A percentile compares a stretch with the other conserved stretches of the same genome.
phyloP scores from a whole-genome alignment of 345 rosid species.

The Raphanus raphanistrum region DNA sequence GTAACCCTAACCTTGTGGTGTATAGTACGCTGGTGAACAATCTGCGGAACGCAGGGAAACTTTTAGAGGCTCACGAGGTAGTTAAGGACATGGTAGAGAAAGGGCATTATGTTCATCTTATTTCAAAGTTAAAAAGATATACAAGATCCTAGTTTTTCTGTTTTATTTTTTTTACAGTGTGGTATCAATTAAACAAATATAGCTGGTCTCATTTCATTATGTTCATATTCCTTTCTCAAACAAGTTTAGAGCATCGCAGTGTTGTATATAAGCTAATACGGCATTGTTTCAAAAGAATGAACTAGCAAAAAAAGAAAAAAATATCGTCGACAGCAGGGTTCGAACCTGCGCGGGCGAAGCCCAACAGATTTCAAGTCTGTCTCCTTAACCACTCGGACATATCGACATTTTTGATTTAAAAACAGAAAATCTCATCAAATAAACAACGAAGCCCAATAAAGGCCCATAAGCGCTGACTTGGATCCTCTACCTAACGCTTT shows the following conservation, averaged over 20 bases:
- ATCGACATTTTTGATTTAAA: constrained; percentile 39
- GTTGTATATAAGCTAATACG: neutral
- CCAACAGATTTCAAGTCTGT: constrained; percentile 94
- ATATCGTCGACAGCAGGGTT: constrained; percentile 76
- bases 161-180: constrained; percentile 5
- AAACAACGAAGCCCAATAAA: neutral
- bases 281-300: neutral
- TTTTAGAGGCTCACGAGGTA: constrained; percentile 66
- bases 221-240: neutral
- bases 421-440: rapidly evolving
- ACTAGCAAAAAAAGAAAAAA: neutral
- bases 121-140: constrained; percentile 37
- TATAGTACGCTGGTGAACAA: constrained; percentile 73
- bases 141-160: constrained; percentile 28
- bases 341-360: constrained; percentile 82
- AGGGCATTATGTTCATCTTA: constrained; percentile 61
- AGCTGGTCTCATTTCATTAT: neutral
- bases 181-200: neutral
- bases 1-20: constrained; percentile 81
- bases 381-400: constrained; percentile 99
- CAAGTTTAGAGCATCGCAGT: neutral
- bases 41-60: constrained; percentile 66
- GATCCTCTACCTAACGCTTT: constrained; percentile 9
- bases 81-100: constrained; percentile 69
- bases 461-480: constrained; percentile 23